These are phyloP conservation scores for Bullera alba DNA, from an alignment of 768 basidiomycete genomes.

Conservation along the genomic window DNA sequence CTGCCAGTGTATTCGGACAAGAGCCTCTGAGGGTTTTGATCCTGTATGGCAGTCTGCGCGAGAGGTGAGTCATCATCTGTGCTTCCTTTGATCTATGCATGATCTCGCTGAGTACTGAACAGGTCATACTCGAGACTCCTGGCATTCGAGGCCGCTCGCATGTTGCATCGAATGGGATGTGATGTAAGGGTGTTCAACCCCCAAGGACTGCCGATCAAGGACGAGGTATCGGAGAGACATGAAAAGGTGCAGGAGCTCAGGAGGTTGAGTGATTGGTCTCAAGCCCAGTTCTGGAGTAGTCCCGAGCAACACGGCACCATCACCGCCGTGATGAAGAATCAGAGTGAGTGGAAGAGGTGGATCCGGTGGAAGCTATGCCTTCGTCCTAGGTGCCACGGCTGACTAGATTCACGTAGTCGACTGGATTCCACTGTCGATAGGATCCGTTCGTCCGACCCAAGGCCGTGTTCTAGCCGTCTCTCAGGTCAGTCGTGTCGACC, in stretches of 20 bases:
- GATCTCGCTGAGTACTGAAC: not conserved
- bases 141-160: constrained; percentile 41
- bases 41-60: constrained; percentile 41
- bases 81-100: not conserved
- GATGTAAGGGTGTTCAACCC: constrained; percentile 45
- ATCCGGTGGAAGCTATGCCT: not conserved
- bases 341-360: constrained; percentile 40
- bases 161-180: constrained; percentile 35
- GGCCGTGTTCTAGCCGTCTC: constrained; percentile 43
- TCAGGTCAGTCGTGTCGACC: constrained; percentile 32
- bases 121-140: constrained; percentile 45
- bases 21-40: constrained; percentile 32
- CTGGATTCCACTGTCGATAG: constrained; percentile 45
- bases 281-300: constrained; percentile 33
- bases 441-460: constrained; percentile 45
- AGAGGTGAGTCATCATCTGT: constrained; percentile 40
- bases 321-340: constrained; percentile 46
- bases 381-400: not conserved
- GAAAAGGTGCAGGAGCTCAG: constrained; percentile 39
- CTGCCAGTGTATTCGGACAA: not conserved
- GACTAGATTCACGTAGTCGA: constrained; percentile 29
- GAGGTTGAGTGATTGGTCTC: constrained; percentile 24
- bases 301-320: constrained; percentile 45
- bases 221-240: constrained; percentile 24
- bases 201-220: constrained; percentile 29